Conservation (phyloP, 2,329 filamentous ascomycete genomes). For the Ploettnerulaceae sp. region DNA sequence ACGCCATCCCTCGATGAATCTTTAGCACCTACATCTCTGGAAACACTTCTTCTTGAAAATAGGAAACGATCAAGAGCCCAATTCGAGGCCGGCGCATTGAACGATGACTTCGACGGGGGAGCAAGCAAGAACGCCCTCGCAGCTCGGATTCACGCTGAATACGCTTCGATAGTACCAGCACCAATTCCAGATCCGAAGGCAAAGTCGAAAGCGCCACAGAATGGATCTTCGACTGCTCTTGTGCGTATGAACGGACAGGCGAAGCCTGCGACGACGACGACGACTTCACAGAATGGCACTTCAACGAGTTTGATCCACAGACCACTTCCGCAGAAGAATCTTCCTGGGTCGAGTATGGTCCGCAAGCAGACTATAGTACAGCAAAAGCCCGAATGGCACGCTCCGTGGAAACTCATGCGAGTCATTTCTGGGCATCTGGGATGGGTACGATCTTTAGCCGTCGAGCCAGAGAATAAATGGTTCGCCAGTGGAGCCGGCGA, state of each 20-base stretch:
- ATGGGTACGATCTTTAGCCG: conserved; percentile 84
- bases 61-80: conserved; percentile 39
- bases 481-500: conserved; percentile 95
- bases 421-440: conserved; percentile 95
- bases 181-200: conserved; percentile 7
- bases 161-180: conserved; percentile 36
- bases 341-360: conserved; percentile 53
- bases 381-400: conserved; percentile 87
- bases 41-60: conserved; percentile 39
- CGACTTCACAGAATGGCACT: conserved; percentile 26
- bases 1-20: background rate
- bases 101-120: conserved; percentile 23
- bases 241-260: conserved; percentile 23
- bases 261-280: background rate
- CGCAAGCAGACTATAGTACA: conserved; percentile 56
- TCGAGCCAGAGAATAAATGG: conserved; percentile 96
- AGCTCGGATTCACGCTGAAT: conserved; percentile 51
- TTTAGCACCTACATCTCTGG: conserved; percentile 31
- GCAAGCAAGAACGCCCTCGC: conserved; percentile 30
- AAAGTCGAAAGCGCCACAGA: conserved; percentile 10
- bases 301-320: conserved; percentile 56
- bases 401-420: conserved; percentile 96
- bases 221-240: conserved; percentile 7
- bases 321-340: conserved; percentile 45
- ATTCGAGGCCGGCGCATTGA: conserved; percentile 33